Percentiles rank a stretch among this genome's conserved stretches.
Conservation (phyloP, 352 stramenopile species). For the Globisporangium apiculatum region DNA sequence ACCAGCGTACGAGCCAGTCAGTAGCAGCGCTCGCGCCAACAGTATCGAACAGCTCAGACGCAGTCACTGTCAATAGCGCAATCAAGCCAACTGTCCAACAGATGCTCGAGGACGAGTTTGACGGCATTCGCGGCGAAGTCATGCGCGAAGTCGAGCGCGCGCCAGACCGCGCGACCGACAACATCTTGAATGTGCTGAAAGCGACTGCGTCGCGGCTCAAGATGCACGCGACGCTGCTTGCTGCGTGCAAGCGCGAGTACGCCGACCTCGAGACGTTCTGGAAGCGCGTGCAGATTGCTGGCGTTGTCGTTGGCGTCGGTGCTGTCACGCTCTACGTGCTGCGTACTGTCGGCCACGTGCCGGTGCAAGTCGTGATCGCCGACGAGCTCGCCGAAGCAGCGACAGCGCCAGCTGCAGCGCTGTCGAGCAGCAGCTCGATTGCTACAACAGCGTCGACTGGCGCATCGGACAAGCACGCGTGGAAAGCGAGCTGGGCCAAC, state of each 20-base stretch:
- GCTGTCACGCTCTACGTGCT: slow-evolving; percentile 72
- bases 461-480: slow-evolving; percentile 17
- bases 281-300: slow-evolving; percentile 63
- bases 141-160: slow-evolving; percentile 77
- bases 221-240: slow-evolving; percentile 77
- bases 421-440: slow-evolving; percentile 6
- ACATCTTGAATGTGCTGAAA: slow-evolving; percentile 77
- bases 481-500: slow-evolving; percentile 76
- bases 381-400: slow-evolving; percentile 14
- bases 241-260: slow-evolving; percentile 77
- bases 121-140: slow-evolving; percentile 77
- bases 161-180: slow-evolving; percentile 78
- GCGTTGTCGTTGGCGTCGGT: slow-evolving; percentile 49
- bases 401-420: neutral
- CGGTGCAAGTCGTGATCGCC: slow-evolving; percentile 22
- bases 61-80: slow-evolving; percentile 1
- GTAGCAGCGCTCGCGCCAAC: neutral
- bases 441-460: slow-evolving; percentile 2
- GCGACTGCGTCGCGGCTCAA: slow-evolving; percentile 71
- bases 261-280: slow-evolving; percentile 62
- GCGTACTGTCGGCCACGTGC: slow-evolving; percentile 43
- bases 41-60: slow-evolving; percentile 3
- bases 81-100: slow-evolving; percentile 36
- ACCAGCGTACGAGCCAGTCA: slow-evolving; percentile 28
- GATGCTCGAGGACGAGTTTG: slow-evolving; percentile 84